Evolutionary conservation across 352 stramenopile genomes (phyloP).

Genomic region (Synura sp.): DNA sequence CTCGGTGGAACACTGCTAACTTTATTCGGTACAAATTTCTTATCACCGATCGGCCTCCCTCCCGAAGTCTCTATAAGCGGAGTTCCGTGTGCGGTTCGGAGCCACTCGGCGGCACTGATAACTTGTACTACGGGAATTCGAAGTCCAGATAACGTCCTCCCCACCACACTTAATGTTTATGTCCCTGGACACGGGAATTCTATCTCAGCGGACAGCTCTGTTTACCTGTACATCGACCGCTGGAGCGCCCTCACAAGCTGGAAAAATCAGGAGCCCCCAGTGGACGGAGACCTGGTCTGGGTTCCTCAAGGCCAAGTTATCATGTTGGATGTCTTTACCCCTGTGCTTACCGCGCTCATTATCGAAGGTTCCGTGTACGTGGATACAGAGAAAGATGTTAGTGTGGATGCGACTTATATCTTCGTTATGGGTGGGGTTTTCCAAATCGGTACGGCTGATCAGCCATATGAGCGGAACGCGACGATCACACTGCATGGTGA

Average conservation of each 20-base stretch:
- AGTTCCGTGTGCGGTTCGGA: slow-evolving; percentile 12
- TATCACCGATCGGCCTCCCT: not conserved
- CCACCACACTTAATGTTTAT: not conserved
- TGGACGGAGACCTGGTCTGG: slow-evolving; percentile 44
- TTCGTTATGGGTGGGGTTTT: slow-evolving; percentile 44
- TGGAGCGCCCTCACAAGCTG: slow-evolving; percentile 45
- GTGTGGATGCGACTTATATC: slow-evolving; percentile 35
- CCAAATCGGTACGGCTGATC: slow-evolving; percentile 46
- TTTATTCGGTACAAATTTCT: slow-evolving; percentile 4
- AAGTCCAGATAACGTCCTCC: not conserved
- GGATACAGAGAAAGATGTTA: not conserved
- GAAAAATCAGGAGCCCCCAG: slow-evolving; percentile 42
- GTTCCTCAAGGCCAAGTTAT: slow-evolving; percentile 43
- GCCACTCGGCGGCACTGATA: not conserved
- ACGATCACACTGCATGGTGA: slow-evolving; percentile 55
- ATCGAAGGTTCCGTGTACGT: slow-evolving; percentile 41
- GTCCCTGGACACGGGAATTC: not conserved
- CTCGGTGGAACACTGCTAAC: slow-evolving; percentile 17
- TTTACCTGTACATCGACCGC: slow-evolving; percentile 45
- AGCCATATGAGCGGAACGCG: slow-evolving; percentile 51
- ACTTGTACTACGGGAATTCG: slow-evolving; percentile 26
- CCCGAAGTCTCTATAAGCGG: slow-evolving; percentile 9
- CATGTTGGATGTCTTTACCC: slow-evolving; percentile 39
- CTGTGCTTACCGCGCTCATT: slow-evolving; percentile 27
- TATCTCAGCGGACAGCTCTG: not conserved